Evolutionary conservation across 768 basidiomycete species (phyloP), one percentile per base, ranked within the genome.

Genomic region (Terana coerulea): DNA sequence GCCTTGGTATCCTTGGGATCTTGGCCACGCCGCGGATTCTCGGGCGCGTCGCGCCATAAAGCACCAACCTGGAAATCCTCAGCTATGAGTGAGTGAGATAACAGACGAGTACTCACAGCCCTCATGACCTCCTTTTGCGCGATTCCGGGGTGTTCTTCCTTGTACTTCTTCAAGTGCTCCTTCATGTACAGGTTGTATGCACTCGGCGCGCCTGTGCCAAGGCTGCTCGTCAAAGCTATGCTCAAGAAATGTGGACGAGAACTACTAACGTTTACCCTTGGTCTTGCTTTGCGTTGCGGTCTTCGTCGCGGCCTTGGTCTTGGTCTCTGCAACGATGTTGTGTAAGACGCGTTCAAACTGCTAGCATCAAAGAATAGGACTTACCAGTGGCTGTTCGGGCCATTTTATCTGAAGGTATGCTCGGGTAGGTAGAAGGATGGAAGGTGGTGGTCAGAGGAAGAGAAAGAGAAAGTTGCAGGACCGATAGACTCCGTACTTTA

Each of bases 1-100:
- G 52, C 30, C 21, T 66, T 72, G n/a, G 74, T 17, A n/a, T n/a
- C n/a, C 54, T 76, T 79, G 28, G 71, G 61, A 15, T 74, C 75
- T 52, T 79, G 73, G 17, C 81, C 83, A 22, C 80, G 76, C 53
- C 81, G 84, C 1, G 83, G 82, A 60, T 85, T 85, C 60, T 83
- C 81, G 1, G 79, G 79, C 0, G 83, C 73, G 50, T 81, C 74
- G 39, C 68, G 73, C 83, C 83, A 84, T 49, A 79, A 49, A 0
- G 62, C 68, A 5, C 75, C 81, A 54, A 85, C 80, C 83, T 85
- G 56, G 24, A 40, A 22, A 43, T 15, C 24, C 34, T 30, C 24
- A 24, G 19, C n/a, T n/a, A n/a, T n/a, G 46, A 19, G 17, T 2
- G 14, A 33, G 8, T 14, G 22, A 29, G 43, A 30, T 42, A 21